A percentile compares a stretch with the other conserved stretches of the same genome.
phyloP scores from a whole-genome alignment of 2,329 filamentous ascomycete species.

The Lomentospora prolificans region DNA sequence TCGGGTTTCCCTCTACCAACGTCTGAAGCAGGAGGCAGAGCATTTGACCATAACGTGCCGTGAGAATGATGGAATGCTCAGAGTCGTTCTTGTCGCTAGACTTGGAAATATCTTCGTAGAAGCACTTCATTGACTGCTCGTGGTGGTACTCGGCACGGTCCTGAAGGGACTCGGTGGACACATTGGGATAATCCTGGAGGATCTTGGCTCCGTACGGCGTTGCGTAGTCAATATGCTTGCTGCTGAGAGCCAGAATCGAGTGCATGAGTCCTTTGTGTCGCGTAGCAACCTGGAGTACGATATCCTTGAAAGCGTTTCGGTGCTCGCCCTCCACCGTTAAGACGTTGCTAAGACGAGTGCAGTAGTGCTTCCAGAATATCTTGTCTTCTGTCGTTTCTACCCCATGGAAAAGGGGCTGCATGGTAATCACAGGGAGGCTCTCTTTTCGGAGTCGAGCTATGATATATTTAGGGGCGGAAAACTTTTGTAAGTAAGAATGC shows the following conservation, averaged over 20 bases:
- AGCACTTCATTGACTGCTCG: conserved; percentile 41
- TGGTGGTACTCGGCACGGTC: conserved; percentile 46
- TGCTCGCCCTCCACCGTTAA: conserved; percentile 74
- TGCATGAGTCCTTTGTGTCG: conserved; percentile 80
- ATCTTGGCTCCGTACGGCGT: conserved; percentile 46
- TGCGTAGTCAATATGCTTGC: conserved; percentile 60
- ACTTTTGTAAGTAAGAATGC: neutral
- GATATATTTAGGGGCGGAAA: neutral
- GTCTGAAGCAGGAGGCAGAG: conserved; percentile 51
- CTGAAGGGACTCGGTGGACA: conserved; percentile 35
- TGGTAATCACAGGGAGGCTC: conserved; percentile 41
- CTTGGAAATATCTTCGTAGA: conserved; percentile 36
- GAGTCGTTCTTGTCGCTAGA: conserved; percentile 29
- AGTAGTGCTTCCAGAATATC: conserved; percentile 76
- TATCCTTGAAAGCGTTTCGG: conserved; percentile 76
- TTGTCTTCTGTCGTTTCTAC: conserved; percentile 73
- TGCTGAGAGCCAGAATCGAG: conserved; percentile 73
- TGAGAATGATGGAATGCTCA: conserved; percentile 35
- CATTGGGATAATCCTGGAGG: conserved; percentile 36
- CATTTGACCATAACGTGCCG: conserved; percentile 53
- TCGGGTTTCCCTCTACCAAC: conserved; percentile 43
- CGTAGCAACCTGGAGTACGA: conserved; percentile 72
- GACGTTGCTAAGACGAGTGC: conserved; percentile 66
- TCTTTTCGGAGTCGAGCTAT: conserved; percentile 40
- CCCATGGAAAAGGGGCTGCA: conserved; percentile 64